These are phyloP conservation scores for Aureococcus anophagefferens DNA, from an alignment of 108 stramenopile species.

Conservation along the genomic window DNA sequence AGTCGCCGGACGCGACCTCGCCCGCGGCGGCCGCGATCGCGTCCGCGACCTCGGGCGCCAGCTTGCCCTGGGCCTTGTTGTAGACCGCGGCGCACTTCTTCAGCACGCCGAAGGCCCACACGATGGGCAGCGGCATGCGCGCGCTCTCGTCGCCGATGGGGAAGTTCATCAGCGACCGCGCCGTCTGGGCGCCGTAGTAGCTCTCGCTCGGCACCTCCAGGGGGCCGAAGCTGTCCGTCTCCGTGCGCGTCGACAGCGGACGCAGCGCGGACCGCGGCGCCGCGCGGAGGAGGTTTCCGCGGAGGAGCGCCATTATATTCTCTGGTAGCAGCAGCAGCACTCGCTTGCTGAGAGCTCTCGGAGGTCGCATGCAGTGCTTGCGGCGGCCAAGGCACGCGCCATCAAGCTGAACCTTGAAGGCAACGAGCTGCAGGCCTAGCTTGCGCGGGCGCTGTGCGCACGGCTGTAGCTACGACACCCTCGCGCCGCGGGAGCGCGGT, in stretches of 20 bases:
- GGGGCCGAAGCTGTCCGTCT: constrained; percentile 26
- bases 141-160: constrained; percentile 81
- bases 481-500: no score
- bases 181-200: constrained; percentile 66
- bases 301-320: no score
- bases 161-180: constrained; percentile 87
- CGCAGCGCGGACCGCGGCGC: no score
- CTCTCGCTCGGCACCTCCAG: constrained; percentile 25
- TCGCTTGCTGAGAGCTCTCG: no score
- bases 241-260: constrained; percentile 6
- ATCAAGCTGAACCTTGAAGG: no score
- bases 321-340: no score
- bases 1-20: constrained; percentile 76
- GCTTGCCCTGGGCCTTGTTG: constrained; percentile 56
- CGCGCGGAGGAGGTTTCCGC: no score
- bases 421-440: no score
- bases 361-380: no score
- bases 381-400: no score
- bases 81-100: constrained; percentile 87
- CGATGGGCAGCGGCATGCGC: constrained; percentile 83
- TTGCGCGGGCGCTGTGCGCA: no score
- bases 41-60: constrained; percentile 47
- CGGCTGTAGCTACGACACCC: no score
- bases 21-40: constrained; percentile 80
- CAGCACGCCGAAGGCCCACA: constrained; percentile 75